These are phyloP conservation scores for Lachnellula cervina DNA, from an alignment of 2,329 filamentous ascomycete genomes.

Conservation along the genomic window DNA sequence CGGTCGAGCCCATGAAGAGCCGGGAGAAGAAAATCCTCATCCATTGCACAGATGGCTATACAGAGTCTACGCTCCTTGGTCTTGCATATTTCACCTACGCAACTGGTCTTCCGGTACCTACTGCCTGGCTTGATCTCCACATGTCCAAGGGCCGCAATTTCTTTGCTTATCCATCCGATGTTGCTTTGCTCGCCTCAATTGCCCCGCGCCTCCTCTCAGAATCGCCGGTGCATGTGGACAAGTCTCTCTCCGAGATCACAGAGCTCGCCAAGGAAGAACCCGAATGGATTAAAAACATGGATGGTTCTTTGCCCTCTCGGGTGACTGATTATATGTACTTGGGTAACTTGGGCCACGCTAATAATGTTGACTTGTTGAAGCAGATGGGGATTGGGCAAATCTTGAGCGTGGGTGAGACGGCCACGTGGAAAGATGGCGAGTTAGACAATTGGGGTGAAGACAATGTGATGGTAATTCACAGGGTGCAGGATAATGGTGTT, in stretches of 20 bases:
- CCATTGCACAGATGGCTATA: slow-evolving; percentile 94
- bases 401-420: slow-evolving; percentile 84
- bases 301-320: slow-evolving; percentile 86
- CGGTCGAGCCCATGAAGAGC: slow-evolving; percentile 20
- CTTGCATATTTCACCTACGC: slow-evolving; percentile 93
- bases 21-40: slow-evolving; percentile 66
- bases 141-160: slow-evolving; percentile 80
- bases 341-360: slow-evolving; percentile 87
- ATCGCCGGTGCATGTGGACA: slow-evolving; percentile 52
- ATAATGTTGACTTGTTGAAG: slow-evolving; percentile 78
- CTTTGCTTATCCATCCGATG: slow-evolving; percentile 91
- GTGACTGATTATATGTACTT: slow-evolving; percentile 94
- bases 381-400: slow-evolving; percentile 82
- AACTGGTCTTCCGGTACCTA: slow-evolving; percentile 71
- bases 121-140: slow-evolving; percentile 85
- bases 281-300: slow-evolving; percentile 74
- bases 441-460: slow-evolving; percentile 68
- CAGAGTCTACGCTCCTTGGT: slow-evolving; percentile 82
- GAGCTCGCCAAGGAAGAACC: slow-evolving; percentile 57
- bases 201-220: slow-evolving; percentile 69
- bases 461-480: slow-evolving; percentile 75
- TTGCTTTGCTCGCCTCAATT: slow-evolving; percentile 72
- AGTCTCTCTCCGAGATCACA: slow-evolving; percentile 49
- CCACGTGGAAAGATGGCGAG: slow-evolving; percentile 72
- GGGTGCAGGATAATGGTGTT: slow-evolving; percentile 94